Conservation (phyloP, 805 yeast species). For the Cyberlindnera saturnus region DNA sequence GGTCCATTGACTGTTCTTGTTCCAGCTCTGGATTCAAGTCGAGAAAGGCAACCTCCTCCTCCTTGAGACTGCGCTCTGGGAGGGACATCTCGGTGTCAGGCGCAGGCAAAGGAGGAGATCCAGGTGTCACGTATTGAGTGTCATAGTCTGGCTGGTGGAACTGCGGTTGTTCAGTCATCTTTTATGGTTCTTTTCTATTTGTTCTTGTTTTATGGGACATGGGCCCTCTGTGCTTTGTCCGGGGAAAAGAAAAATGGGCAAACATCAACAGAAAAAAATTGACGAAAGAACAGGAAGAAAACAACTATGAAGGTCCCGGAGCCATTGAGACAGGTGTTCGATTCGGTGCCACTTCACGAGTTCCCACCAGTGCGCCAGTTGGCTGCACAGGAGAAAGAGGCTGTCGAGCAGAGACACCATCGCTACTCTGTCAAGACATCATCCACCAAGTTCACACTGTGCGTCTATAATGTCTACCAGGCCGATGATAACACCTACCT, state of each 20-base stretch:
- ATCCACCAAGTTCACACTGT: conserved; percentile 39
- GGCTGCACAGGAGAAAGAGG: conserved; percentile 23
- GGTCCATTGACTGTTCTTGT: not conserved
- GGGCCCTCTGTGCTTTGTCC: not conserved
- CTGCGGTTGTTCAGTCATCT: not conserved
- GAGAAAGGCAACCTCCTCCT: conserved; percentile 14
- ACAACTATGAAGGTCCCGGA: conserved; percentile 28
- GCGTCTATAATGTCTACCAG: conserved; percentile 42
- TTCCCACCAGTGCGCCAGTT: conserved; percentile 32
- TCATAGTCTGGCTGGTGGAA: conserved; percentile 9
- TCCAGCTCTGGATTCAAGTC: conserved; percentile 22
- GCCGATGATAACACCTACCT: conserved; percentile 26
- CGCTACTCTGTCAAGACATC: conserved; percentile 14
- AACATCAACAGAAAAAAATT: no score
- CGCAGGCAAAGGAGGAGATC: conserved; percentile 21
- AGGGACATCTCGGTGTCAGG: conserved; percentile 17
- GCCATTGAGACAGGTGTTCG: conserved; percentile 39
- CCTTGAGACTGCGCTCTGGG: conserved; percentile 6
- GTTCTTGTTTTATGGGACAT: not conserved
- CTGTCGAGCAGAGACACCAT: conserved; percentile 21
- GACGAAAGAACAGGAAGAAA: not conserved
- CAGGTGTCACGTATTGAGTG: conserved; percentile 12
- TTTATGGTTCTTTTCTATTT: not conserved
- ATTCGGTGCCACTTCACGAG: conserved; percentile 42
- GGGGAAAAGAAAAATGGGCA: no score